These are phyloP conservation scores for apple (Malus domestica) DNA, from an alignment of 306 rosid species.

Conservation along the genomic window ASM211411v1 NC_041799.1:32969001-32969500, in stretches of 20 bases:
- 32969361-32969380: conserved; percentile 15
- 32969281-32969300: conserved; percentile 19
- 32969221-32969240: conserved; percentile 16
- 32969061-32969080: neutral
- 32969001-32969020: neutral
- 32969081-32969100: neutral
- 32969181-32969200: conserved; percentile 19
- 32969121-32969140: neutral
- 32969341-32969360: conserved; percentile 9
- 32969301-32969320: conserved; percentile 16
- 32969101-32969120: neutral
- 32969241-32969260: conserved; percentile 19
- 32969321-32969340: conserved; percentile 19
- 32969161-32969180: conserved; percentile 17
- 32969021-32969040: neutral
- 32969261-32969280: conserved; percentile 20
- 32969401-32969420: conserved; percentile 10
- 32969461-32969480: conserved; percentile 19
- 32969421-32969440: conserved; percentile 16
- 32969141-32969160: conserved; percentile 4
- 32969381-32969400: conserved; percentile 25
- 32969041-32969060: neutral
- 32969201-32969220: conserved; percentile 20
- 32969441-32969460: conserved; percentile 13
- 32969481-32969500: conserved; percentile 15